Evolutionary conservation across 129 eudicot genomes (phyloP).

Genomic region (Saussurea involucrata): DNA sequence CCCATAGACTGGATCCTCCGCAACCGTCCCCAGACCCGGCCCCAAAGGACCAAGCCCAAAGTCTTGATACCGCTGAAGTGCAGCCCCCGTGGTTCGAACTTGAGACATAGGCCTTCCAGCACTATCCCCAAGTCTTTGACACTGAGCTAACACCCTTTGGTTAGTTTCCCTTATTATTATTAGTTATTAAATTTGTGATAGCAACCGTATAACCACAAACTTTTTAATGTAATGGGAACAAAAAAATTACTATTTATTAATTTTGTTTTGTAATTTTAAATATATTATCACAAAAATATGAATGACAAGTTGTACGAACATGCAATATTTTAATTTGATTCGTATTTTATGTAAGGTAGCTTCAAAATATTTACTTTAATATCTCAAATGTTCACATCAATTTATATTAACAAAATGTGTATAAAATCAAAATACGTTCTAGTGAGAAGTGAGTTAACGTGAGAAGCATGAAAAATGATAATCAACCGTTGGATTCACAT

Average conservation of each 20-base stretch:
- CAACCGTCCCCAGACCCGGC: no score
- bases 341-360: neutral
- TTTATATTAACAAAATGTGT: neutral
- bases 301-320: neutral
- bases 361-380: neutral
- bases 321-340: neutral
- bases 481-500: no score
- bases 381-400: neutral
- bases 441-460: no score
- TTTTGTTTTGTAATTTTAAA: neutral
- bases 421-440: neutral
- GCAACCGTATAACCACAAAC: neutral
- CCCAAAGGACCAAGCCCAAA: no score
- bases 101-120: no score
- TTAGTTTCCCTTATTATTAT: no score
- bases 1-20: no score
- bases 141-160: no score
- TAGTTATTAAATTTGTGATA: neutral
- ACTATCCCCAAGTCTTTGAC: no score
- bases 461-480: no score
- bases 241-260: neutral
- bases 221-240: neutral
- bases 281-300: neutral
- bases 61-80: no score
- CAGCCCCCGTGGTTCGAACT: no score